Conservation (phyloP, 2,329 filamentous ascomycete genomes). For the Pseudodiploospora longispora region DNA sequence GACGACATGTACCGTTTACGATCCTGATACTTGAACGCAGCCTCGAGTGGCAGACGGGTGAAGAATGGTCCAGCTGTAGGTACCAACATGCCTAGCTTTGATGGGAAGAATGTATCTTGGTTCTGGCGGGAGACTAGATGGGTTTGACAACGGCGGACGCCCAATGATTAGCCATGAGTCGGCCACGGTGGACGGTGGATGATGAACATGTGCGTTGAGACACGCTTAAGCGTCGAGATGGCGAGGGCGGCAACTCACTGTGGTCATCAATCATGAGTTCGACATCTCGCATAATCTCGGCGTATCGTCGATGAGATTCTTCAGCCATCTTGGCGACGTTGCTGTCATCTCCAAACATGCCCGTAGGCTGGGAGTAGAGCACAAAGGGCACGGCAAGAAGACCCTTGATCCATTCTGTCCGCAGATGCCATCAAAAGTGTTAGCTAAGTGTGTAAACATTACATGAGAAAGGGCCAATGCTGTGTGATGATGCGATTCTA, state of each 20-base stretch:
- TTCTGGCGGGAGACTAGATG: constrained; percentile 61
- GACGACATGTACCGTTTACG: constrained; percentile 77
- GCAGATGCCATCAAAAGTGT: neutral
- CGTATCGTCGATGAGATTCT: constrained; percentile 79
- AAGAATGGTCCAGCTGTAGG: constrained; percentile 92
- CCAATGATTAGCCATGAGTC: too few relatives aligned
- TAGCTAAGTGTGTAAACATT: neutral
- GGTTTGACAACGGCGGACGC: neutral
- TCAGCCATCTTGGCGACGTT: constrained; percentile 64
- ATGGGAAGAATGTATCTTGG: constrained; percentile 57
- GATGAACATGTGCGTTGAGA: too few relatives aligned
- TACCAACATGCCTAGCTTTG: constrained; percentile 87
- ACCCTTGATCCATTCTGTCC: constrained; percentile 87
- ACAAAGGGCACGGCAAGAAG: constrained; percentile 93
- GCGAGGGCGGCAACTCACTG: constrained; percentile 43
- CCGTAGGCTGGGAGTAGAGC: constrained; percentile 88
- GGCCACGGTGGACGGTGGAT: too few relatives aligned
- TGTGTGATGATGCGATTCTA: too few relatives aligned
- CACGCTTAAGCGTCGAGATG: neutral
- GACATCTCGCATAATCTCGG: constrained; percentile 90
- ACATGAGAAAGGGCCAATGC: too few relatives aligned
- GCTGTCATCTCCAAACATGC: constrained; percentile 64
- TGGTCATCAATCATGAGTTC: constrained; percentile 89
- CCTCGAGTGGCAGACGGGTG: constrained; percentile 75
- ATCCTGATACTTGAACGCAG: constrained; percentile 89